Percentiles rank a stretch among this genome's conserved stretches.
phyloP scores from a whole-genome alignment of 768 basidiomycete genomes.

The Psilocybe cyanescens region DNA sequence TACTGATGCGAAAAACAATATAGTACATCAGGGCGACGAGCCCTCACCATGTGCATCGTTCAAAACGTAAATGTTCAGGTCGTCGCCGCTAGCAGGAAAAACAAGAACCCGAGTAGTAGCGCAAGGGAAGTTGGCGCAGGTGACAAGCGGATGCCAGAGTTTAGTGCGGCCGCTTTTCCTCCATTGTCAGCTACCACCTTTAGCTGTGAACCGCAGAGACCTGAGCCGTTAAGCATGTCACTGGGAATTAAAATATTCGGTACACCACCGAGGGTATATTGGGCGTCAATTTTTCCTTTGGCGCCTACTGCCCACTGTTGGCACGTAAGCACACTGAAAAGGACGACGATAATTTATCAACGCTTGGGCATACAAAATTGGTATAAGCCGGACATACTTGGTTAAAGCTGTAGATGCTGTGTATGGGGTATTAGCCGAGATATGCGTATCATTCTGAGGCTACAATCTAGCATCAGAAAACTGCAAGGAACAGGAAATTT shows the following conservation, averaged over 20 bases:
- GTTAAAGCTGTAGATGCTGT: constrained; percentile 48
- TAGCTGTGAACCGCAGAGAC: constrained; percentile 38
- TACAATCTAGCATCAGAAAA: constrained; percentile 7
- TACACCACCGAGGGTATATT: constrained; percentile 67
- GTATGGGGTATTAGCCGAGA: constrained; percentile 63
- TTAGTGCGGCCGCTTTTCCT: constrained; percentile 25
- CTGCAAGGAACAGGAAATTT: not conserved
- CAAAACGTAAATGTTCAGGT: not conserved
- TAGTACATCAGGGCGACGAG: not conserved
- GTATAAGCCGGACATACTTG: constrained; percentile 47
- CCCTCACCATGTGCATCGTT: not conserved
- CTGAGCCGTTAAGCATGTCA: constrained; percentile 36
- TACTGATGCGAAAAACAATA: not conserved
- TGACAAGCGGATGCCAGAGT: constrained; percentile 2
- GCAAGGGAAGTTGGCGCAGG: constrained; percentile 7
- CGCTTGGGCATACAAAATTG: not conserved
- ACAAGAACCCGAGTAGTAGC: constrained; percentile 5
- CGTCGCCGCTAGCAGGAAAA: not conserved
- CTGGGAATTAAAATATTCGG: constrained; percentile 59
- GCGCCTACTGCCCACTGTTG: constrained; percentile 71
- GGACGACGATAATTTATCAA: not conserved
- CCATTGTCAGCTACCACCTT: constrained; percentile 21
- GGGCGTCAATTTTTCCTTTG: constrained; percentile 58
- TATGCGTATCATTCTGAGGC: constrained; percentile 59
- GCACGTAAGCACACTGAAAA: constrained; percentile 62